A percentile compares a stretch with the other conserved stretches of the same genome.
Evolutionary conservation across 2,329 filamentous ascomycete genomes (phyloP).

Genomic region (Fusarium nematophilum): DNA sequence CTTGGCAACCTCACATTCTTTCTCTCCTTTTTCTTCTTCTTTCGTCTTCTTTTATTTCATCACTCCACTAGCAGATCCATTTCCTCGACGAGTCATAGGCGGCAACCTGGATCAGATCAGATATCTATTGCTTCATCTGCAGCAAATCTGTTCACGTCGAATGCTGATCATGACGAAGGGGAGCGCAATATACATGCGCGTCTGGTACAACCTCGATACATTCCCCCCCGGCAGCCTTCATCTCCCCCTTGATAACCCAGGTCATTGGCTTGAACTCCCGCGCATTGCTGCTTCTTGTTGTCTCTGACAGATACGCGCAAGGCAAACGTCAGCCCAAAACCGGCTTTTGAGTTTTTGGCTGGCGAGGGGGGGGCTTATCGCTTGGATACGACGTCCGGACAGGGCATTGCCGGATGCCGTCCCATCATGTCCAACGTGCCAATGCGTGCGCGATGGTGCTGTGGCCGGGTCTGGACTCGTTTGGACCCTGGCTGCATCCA

Average conservation of each 20-base stretch:
- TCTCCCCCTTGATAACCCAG: too few relatives aligned
- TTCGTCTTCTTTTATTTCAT: conserved; percentile 4
- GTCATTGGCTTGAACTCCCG: neutral
- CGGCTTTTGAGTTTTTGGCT: conserved; percentile 21
- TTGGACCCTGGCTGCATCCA: conserved; percentile 34
- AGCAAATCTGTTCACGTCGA: conserved; percentile 25
- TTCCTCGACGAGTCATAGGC: conserved; percentile 24
- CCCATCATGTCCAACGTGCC: neutral
- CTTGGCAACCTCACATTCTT: neutral
- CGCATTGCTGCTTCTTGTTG: too few relatives aligned
- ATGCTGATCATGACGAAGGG: conserved; percentile 36
- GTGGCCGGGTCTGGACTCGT: conserved; percentile 33
- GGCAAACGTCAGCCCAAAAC: conserved; percentile 30
- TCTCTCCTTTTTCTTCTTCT: neutral
- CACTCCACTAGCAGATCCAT: conserved; percentile 28
- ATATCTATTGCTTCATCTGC: conserved; percentile 17
- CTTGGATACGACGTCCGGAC: conserved; percentile 11
- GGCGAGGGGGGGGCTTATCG: conserved; percentile 2
- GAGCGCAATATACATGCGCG: conserved; percentile 15
- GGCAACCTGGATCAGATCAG: conserved; percentile 6
- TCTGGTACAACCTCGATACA: conserved; percentile 22
- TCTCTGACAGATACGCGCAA: conserved; percentile 8
- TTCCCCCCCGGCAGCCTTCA: too few relatives aligned
- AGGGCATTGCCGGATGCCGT: conserved; percentile 21
- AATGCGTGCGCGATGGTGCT: conserved; percentile 5